These are phyloP conservation scores for Exophiala dermatitidis DNA, from an alignment of 2,329 filamentous ascomycete genomes.

Conservation along the genomic window DNA sequence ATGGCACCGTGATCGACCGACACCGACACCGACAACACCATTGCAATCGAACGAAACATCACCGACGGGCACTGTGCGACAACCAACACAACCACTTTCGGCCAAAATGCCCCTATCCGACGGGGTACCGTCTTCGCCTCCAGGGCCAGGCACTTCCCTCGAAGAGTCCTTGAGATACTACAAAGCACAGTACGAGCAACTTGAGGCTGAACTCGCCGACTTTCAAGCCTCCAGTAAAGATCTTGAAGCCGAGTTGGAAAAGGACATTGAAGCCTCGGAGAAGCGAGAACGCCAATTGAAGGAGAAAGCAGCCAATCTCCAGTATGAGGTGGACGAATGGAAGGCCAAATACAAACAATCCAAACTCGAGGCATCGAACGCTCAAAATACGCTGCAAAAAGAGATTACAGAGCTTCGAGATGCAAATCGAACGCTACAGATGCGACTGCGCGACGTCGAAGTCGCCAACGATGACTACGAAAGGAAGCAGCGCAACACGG, in stretches of 20 bases:
- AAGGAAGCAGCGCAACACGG: conserved; percentile 88
- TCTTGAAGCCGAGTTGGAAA: conserved; percentile 87
- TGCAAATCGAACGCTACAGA: conserved; percentile 68
- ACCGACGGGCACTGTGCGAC: conserved; percentile 1
- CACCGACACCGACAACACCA: not conserved
- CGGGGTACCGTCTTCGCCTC: conserved; percentile 32
- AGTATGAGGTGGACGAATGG: conserved; percentile 95
- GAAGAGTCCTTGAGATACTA: conserved; percentile 87
- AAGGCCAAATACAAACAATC: conserved; percentile 97
- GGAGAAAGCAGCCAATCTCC: conserved; percentile 76
- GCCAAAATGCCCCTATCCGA: conserved; percentile 16
- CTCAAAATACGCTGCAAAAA: conserved; percentile 83
- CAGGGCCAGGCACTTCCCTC: conserved; percentile 35
- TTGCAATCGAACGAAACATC: not conserved
- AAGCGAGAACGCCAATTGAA: conserved; percentile 80
- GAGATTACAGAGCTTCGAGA: conserved; percentile 91
- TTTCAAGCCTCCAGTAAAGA: conserved; percentile 93
- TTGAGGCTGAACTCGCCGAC: conserved; percentile 84
- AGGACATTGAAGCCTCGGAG: conserved; percentile 91
- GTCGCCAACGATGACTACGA: conserved; percentile 98
- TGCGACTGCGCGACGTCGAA: conserved; percentile 86
- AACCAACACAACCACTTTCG: not conserved
- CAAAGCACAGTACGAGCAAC: conserved; percentile 88
- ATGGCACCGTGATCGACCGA: too few relatives aligned
- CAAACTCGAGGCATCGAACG: conserved; percentile 76